Evolutionary conservation across 2,329 filamentous ascomycete genomes (phyloP).

Genomic region (Pseudogymnoascus sp.): DNA sequence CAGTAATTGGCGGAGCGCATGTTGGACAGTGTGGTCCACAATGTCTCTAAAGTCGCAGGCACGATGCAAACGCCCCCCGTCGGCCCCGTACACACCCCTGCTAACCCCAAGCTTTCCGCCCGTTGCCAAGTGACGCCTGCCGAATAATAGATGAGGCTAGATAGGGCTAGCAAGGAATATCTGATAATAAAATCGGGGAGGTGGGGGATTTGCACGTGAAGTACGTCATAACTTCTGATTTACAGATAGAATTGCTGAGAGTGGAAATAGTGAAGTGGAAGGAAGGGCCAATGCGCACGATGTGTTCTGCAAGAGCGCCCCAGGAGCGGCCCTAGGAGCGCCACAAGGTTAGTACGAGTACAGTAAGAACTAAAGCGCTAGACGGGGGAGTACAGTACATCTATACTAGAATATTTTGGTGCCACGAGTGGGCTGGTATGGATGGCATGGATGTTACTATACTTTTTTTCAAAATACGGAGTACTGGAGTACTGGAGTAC

Average conservation of each 20-base stretch:
- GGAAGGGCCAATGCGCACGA: slow-evolving; percentile 1
- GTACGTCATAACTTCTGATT: not conserved
- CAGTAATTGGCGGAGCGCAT: not conserved
- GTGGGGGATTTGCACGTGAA: not conserved
- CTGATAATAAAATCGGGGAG: slow-evolving; percentile 6
- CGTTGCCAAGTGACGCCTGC: not conserved
- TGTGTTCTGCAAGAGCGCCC: too few relatives aligned
- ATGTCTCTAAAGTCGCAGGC: not conserved
- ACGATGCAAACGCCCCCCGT: slow-evolving; percentile 1
- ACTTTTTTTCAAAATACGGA: too few relatives aligned
- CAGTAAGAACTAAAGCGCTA: not conserved
- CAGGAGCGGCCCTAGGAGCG: not conserved
- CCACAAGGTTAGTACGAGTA: not conserved
- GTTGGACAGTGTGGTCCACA: not conserved
- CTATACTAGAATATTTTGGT: not conserved
- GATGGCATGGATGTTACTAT: not conserved
- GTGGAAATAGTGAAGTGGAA: not conserved
- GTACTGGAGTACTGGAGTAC: not conserved
- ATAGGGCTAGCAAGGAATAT: not conserved
- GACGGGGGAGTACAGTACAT: not conserved
- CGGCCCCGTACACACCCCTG: not conserved
- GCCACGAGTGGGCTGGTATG: not conserved
- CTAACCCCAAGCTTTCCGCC: not conserved
- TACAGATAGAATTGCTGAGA: not conserved
- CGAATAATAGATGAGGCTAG: not conserved